Evolutionary conservation across 2,329 filamentous ascomycete genomes (phyloP), one percentile per base, ranked within the genome.

Genomic region (Hypoxylon sp.): DNA sequence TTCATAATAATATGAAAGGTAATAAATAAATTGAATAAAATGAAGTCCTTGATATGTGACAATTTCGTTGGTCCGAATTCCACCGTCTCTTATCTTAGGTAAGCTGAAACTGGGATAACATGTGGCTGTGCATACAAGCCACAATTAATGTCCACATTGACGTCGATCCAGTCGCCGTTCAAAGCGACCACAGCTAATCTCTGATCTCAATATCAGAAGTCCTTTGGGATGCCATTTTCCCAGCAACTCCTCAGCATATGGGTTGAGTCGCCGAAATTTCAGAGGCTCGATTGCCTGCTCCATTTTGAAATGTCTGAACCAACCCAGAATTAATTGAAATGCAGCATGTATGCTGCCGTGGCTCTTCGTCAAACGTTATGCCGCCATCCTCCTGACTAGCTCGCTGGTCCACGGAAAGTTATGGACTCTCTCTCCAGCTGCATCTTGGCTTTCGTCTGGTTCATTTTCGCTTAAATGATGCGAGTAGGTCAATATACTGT

Each of bases 41-140:
- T 41, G 11, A 48, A 54, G 46, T 61, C 9, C 1, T 19, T 39
- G 16, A 7, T 41, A 19, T 19, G 16, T 41, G 37, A 41, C 37
- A 14, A 11, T 41, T 9, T 21, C 8, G 16, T 41, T 41, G 16
- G 37, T 16, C 3, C 3, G 3, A 14, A 21, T 19, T 11, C 37
- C 37, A 16, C n/a, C 16, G 19, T 41, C 7, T 41, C 37, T 41
- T 3, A 41, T 41, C 37, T 41, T 41, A 41, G 32, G 30, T 25
- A 16, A 21, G 45, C 30, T 46, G 39, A 21, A 19, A 11, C 37
- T 21, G 7, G 9, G 16, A 11, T 34, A 8, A n/a, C 11, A 46
- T 21, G 65, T 68, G 59, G 63, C 59, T 54, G 62, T 60, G 54
- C n/a, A 52, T 43, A 29, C 60, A 69, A 67, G 67, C 67, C 67